Percentiles rank a stretch among this genome's conserved stretches.
Evolutionary conservation across 768 basidiomycete species (phyloP).

Genomic region (Auricularia sp.): DNA sequence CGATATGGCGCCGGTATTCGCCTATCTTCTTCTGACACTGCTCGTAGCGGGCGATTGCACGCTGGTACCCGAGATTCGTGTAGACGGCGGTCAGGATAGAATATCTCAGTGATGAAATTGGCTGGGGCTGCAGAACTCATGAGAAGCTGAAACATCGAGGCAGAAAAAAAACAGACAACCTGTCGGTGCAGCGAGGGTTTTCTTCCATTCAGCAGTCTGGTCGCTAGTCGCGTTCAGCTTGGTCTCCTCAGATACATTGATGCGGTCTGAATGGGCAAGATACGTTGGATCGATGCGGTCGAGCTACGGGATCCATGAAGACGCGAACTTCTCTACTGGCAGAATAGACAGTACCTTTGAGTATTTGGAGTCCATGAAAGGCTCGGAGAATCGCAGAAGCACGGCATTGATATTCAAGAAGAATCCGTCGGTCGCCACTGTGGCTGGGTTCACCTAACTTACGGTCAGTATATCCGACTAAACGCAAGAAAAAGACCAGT

Average conservation of each 20-base stretch:
- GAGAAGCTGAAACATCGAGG: neutral
- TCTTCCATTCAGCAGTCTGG: conserved; percentile 68
- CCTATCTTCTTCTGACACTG: conserved; percentile 66
- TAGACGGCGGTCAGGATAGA: conserved; percentile 80
- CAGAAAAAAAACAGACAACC: neutral
- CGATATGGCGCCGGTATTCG: conserved; percentile 62
- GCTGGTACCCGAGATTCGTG: conserved; percentile 81
- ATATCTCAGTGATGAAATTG: conserved; percentile 93
- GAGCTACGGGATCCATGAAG: conserved; percentile 39
- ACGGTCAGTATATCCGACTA: neutral
- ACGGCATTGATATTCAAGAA: conserved; percentile 86
- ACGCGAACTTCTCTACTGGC: neutral
- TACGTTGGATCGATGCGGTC: conserved; percentile 83
- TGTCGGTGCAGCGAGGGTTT: conserved; percentile 26
- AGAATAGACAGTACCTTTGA: conserved; percentile 49
- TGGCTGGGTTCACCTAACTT: conserved; percentile 67
- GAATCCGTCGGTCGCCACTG: conserved; percentile 84
- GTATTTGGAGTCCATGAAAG: conserved; percentile 88
- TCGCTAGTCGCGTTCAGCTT: conserved; percentile 87
- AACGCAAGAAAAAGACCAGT: neutral
- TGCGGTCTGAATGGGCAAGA: conserved; percentile 59
- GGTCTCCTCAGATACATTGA: conserved; percentile 81
- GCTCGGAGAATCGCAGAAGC: conserved; percentile 78
- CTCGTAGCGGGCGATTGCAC: conserved; percentile 67
- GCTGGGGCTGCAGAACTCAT: conserved; percentile 42